Evolutionary conservation across 257 asterid genomes (phyloP).

Genomic region (Nicotiana tomentosiformis): DNA sequence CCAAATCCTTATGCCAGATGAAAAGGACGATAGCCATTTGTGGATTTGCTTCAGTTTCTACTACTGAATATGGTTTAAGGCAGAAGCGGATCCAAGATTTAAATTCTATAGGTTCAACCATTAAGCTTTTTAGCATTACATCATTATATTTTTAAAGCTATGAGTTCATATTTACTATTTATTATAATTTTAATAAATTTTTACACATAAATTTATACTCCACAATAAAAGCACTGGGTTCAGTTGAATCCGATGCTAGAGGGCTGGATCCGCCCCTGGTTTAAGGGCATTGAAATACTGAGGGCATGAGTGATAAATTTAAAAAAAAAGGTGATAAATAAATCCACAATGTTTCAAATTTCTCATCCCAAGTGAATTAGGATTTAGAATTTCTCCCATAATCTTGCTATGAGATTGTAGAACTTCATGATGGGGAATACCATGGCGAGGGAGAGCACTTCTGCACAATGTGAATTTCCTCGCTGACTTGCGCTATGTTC

Average conservation of each 20-base stretch:
- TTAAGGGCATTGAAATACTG: no score
- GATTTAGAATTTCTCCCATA: not conserved
- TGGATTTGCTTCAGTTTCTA: not conserved
- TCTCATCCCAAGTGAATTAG: not conserved
- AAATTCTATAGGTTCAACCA: no score
- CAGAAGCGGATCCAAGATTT: no score
- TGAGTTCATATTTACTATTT: no score
- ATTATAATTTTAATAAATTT: no score
- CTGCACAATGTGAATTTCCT: not conserved
- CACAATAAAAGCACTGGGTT: no score
- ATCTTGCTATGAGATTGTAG: not conserved
- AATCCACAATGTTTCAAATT: no score
- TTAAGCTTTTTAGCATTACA: no score
- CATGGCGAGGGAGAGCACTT: not conserved
- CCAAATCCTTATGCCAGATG: not conserved
- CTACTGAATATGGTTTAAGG: not conserved
- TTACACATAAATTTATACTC: no score
- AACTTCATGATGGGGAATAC: not conserved
- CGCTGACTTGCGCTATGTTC: no score
- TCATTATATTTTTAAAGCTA: no score
- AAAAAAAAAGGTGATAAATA: not conserved
- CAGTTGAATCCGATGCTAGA: no score
- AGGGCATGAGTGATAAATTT: not conserved
- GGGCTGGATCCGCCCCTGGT: not conserved
- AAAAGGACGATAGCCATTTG: not conserved